These are phyloP conservation scores for Taphrina wiesneri DNA, from an alignment of 1,139 yeast species.

Conservation along the genomic window DNA sequence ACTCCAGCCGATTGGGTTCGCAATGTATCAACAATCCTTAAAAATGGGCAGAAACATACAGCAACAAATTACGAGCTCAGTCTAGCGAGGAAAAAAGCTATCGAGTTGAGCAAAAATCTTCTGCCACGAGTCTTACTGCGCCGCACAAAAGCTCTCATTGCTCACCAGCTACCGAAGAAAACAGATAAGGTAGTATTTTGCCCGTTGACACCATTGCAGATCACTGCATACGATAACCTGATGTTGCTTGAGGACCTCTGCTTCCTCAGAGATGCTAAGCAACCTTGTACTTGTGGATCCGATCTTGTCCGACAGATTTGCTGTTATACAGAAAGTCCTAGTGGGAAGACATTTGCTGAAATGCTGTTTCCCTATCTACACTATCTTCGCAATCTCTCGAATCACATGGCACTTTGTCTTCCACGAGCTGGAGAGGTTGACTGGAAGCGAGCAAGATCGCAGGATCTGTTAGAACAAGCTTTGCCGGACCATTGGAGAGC, in stretches of 20 bases:
- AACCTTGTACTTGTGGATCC: conserved; percentile 82
- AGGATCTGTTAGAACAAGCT: conserved; percentile 31
- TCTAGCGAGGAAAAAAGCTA: conserved; percentile 77
- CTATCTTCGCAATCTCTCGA: conserved; percentile 90
- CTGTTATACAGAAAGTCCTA: conserved; percentile 91
- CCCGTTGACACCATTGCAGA: conserved; percentile 93
- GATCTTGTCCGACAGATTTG: conserved; percentile 98
- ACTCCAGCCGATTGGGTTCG: conserved; percentile 77
- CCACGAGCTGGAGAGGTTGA: conserved; percentile 53
- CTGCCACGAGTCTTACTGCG: conserved; percentile 83
- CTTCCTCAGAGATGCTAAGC: conserved; percentile 82
- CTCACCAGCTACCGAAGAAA: conserved; percentile 81
- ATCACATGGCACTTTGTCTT: conserved; percentile 76
- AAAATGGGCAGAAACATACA: conserved; percentile 76
- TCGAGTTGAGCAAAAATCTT: conserved; percentile 77
- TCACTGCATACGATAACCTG: conserved; percentile 82
- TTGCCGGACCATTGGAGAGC: conserved; percentile 36
- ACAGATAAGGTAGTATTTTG: conserved; percentile 81
- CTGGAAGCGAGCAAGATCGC: conserved; percentile 78
- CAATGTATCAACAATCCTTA: conserved; percentile 82
- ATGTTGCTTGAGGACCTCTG: conserved; percentile 95
- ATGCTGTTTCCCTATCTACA: conserved; percentile 87
- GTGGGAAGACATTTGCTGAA: conserved; percentile 99
- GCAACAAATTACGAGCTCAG: conserved; percentile 80
- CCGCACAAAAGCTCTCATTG: conserved; percentile 76